Evolutionary conservation across 1,284 basidiomycete species (phyloP).

Genomic region (Thelephora terrestris): DNA sequence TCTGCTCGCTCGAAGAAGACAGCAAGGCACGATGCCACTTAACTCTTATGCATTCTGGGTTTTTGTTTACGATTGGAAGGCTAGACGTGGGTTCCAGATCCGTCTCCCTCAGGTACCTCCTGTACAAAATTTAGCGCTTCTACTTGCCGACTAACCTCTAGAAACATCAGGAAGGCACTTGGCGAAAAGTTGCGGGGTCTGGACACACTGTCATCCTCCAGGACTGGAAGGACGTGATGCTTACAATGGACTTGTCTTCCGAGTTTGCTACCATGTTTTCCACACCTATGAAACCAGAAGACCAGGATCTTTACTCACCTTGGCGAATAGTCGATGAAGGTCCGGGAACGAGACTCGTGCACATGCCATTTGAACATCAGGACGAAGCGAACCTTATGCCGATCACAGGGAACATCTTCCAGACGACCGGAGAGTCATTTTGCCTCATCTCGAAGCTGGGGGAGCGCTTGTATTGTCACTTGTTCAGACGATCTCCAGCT

Average conservation of each 20-base stretch:
- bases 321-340: not conserved
- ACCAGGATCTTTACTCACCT: not conserved
- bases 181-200: not conserved
- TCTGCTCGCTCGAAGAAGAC: too few relatives aligned
- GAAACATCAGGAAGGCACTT: not conserved
- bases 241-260: not conserved
- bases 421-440: not conserved
- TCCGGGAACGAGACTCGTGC: not conserved
- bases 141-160: not conserved
- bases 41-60: not conserved
- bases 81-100: not conserved
- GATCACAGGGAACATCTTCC: not conserved
- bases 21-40: not conserved
- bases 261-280: not conserved
- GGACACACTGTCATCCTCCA: not conserved
- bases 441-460: too few relatives aligned
- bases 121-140: too few relatives aligned
- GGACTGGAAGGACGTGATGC: not conserved
- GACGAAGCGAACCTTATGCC: not conserved
- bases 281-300: not conserved
- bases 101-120: not conserved
- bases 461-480: not conserved
- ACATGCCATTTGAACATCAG: not conserved
- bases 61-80: conserved; percentile 1
- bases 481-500: not conserved